phyloP scores from a whole-genome alignment of 2,329 filamentous ascomycete species.

The Fusarium sp. region DNA sequence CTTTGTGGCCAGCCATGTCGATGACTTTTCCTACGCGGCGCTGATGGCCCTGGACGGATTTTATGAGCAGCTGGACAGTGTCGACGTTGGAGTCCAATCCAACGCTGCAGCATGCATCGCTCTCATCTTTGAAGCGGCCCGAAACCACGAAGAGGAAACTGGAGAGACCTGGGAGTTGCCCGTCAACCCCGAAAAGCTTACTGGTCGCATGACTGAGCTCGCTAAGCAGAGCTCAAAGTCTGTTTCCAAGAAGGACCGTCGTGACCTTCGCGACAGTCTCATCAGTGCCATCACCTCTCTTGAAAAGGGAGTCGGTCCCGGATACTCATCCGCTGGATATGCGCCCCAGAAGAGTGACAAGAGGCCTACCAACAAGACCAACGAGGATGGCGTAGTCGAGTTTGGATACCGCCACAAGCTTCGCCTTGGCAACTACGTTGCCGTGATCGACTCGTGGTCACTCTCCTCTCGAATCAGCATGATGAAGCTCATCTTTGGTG shows the following conservation, averaged over 20 bases:
- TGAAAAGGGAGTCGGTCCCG: conserved; percentile 65
- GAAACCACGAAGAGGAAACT: conserved; percentile 61
- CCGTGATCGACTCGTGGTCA: conserved; percentile 65
- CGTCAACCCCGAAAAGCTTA: conserved; percentile 62
- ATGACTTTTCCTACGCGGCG: conserved; percentile 78
- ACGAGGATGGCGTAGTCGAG: conserved; percentile 58
- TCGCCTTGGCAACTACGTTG: conserved; percentile 58
- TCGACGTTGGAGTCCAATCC: conserved; percentile 78
- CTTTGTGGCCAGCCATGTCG: conserved; percentile 81
- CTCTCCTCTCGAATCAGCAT: conserved; percentile 61
- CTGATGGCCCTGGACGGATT: conserved; percentile 83
- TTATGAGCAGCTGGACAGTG: conserved; percentile 85
- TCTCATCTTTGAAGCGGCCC: conserved; percentile 80
- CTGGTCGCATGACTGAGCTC: conserved; percentile 61
- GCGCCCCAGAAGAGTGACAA: conserved; percentile 56
- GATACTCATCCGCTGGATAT: conserved; percentile 63
- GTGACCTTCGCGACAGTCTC: conserved; percentile 61
- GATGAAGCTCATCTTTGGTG: conserved; percentile 61
- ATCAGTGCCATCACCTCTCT: conserved; percentile 66
- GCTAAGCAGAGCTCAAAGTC: conserved; percentile 61
- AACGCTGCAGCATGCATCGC: conserved; percentile 85
- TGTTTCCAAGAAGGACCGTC: conserved; percentile 62
- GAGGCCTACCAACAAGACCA: conserved; percentile 54
- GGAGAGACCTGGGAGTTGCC: conserved; percentile 62
- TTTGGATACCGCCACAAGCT: conserved; percentile 66